These are phyloP conservation scores for Litchi chinensis DNA, from an alignment of 345 rosid genomes.

Conservation along the genomic window DNA sequence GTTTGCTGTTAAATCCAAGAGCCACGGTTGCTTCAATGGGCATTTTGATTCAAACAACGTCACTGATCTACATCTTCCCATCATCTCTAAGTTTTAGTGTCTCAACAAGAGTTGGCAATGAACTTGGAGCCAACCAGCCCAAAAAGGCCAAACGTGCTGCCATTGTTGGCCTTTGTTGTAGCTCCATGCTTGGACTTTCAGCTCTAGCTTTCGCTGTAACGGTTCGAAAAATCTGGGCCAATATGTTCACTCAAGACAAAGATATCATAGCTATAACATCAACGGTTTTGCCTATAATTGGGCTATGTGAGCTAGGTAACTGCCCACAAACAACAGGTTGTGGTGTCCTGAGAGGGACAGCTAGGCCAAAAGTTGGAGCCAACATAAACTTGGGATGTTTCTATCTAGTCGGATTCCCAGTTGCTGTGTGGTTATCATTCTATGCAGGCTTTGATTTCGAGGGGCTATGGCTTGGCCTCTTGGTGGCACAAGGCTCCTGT, in stretches of 20 bases:
- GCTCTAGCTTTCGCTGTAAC: conserved; percentile 48
- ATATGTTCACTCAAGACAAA: conserved; percentile 59
- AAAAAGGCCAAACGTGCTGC: conserved; percentile 57
- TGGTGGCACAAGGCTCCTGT: conserved; percentile 74
- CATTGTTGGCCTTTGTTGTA: conserved; percentile 47
- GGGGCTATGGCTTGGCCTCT: conserved; percentile 73
- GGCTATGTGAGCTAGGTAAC: conserved; percentile 76
- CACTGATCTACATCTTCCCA: conserved; percentile 77
- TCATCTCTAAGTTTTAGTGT: conserved; percentile 78
- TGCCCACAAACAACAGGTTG: conserved; percentile 84
- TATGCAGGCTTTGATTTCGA: conserved; percentile 52
- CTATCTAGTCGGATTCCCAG: conserved; percentile 68
- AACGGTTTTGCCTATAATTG: conserved; percentile 62
- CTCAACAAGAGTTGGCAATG: conserved; percentile 76
- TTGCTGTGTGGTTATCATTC: conserved; percentile 58
- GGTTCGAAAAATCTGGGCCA: conserved; percentile 66
- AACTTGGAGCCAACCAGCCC: conserved; percentile 67
- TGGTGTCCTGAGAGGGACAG: conserved; percentile 77
- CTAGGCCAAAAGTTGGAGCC: conserved; percentile 74
- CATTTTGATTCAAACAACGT: conserved; percentile 72
- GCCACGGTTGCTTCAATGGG: conserved; percentile 83
- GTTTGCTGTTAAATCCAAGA: conserved; percentile 53
- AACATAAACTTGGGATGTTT: conserved; percentile 72
- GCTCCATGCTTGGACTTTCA: conserved; percentile 57
- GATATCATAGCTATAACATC: conserved; percentile 62